Conservation (phyloP, 1,139 yeast genomes). For the Groenewaldozyma sp. region DNA sequence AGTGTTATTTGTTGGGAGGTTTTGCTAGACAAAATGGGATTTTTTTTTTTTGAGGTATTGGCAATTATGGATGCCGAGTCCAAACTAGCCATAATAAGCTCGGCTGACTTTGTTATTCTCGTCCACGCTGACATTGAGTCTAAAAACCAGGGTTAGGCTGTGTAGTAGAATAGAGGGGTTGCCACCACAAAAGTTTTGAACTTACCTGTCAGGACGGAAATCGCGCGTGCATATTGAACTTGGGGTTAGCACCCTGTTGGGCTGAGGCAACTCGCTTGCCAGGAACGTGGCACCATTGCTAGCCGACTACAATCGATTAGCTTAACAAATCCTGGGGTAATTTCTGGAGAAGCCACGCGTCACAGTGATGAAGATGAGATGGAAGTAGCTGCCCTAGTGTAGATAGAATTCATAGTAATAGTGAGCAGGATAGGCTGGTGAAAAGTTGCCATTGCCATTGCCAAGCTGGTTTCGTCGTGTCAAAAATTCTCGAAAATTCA, state of each 20-base stretch:
- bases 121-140: slow-evolving; percentile 22
- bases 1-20: background rate
- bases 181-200: background rate
- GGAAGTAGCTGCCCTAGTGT: too few species aligned
- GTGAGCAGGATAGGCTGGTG: too few species aligned
- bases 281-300: slow-evolving; percentile 7
- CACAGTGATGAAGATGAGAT: too few species aligned
- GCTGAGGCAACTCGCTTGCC: slow-evolving; percentile 16
- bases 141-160: slow-evolving; percentile 3
- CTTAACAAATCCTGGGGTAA: too few species aligned
- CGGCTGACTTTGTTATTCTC: slow-evolving; percentile 16
- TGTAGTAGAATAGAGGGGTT: too few species aligned
- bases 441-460: slow-evolving; percentile 4
- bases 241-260: slow-evolving; percentile 19
- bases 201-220: slow-evolving; percentile 16
- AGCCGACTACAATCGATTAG: too few species aligned
- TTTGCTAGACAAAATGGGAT: background rate
- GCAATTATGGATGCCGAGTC: background rate
- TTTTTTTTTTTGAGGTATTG: background rate
- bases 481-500: background rate
- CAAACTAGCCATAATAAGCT: slow-evolving; percentile 18
- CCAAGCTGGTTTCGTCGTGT: background rate
- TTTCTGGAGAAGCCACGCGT: too few species aligned
- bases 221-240: slow-evolving; percentile 19
- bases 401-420: too few species aligned